Evolutionary conservation across 2,329 filamentous ascomycete species (phyloP), one percentile per base, ranked within the genome.

Genomic region (Chlorencoelia australis): DNA sequence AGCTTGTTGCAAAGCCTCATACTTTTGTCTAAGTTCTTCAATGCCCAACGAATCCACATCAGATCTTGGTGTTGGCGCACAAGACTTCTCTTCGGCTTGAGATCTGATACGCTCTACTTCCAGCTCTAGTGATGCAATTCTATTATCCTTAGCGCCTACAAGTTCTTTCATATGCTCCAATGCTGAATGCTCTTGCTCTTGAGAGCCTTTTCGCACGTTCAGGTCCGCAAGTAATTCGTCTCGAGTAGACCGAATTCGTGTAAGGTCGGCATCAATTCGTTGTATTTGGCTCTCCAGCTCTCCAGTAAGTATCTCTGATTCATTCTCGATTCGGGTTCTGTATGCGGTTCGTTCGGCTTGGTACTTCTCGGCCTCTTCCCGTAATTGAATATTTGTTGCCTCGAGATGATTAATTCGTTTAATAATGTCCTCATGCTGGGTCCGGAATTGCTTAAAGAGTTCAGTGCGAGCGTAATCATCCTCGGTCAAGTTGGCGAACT

Each of bases 391-490:
- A 58, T 95, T 95, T 9, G 79, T 82, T 3, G 86, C 86, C 59
- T 96, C 89, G 10, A 96, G 63, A 50, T 89, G 79, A 58, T 98
- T 98, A 53, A 94, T 79, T 24, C 86, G 79, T 58, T 85, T 89
- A 49, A 95, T 86, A 7, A 94, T 74, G 50, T 96, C 89, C 53
- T 96, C 91, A 51, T 93, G 84, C 52, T 95, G 86, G 16, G 73
- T 73, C 61, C 88, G 93, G 54, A 95, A 73, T 44, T 83, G 77
- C 61, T 94, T 96, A 70, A 94, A 98, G 3, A 94, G 71, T 51
- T 95, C 87, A 4, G 87, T 94, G 39, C 86, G 79, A 26, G 87
- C 79, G 55, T 93, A 96, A 51, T 98, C 91, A 44, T 98, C 91
- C 52, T 98, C 91, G 0, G 83, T 82, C 29, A 88, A 66, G 37